Evolutionary conservation across 768 basidiomycete genomes (phyloP).

Genomic region (Auricularia heimuer): DNA sequence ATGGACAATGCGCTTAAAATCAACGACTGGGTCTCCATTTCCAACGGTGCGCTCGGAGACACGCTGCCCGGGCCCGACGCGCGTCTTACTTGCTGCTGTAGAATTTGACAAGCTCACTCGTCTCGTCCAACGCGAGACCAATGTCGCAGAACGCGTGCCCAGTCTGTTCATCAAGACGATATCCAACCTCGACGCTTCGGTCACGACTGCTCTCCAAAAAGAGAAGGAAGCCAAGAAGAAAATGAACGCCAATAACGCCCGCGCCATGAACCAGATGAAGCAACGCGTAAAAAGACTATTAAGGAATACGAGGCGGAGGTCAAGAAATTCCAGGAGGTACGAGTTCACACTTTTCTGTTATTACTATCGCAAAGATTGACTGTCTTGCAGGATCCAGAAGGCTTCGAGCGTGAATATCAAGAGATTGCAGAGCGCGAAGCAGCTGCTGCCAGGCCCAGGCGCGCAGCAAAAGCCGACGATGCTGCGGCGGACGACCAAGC

Average conservation of each 20-base stretch:
- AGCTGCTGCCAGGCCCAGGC: conserved; percentile 30
- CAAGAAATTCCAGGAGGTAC: conserved; percentile 68
- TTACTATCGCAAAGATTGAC: no score
- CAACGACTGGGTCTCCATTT: conserved; percentile 92
- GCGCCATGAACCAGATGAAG: conserved; percentile 93
- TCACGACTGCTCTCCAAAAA: conserved; percentile 64
- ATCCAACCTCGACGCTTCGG: conserved; percentile 60
- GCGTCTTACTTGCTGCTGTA: conserved; percentile 21
- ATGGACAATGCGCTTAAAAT: conserved; percentile 95
- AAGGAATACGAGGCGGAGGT: conserved; percentile 84
- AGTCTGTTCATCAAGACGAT: conserved; percentile 76
- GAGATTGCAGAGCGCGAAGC: conserved; percentile 36
- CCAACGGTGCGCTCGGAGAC: conserved; percentile 49
- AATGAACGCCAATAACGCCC: conserved; percentile 89
- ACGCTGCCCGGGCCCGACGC: not conserved
- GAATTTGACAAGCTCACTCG: conserved; percentile 95
- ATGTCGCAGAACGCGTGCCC: conserved; percentile 76
- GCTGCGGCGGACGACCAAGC: conserved; percentile 36
- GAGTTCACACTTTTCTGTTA: conserved; percentile 9
- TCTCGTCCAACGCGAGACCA: conserved; percentile 81
- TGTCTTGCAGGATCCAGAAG: conserved; percentile 66
- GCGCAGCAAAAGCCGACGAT: conserved; percentile 18
- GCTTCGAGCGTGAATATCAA: conserved; percentile 69
- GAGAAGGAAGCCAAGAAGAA: conserved; percentile 94
- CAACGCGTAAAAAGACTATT: conserved; percentile 87